phyloP scores from a whole-genome alignment of 2,329 filamentous ascomycete species.

The Aspergillus ochraceoroseus region DNA sequence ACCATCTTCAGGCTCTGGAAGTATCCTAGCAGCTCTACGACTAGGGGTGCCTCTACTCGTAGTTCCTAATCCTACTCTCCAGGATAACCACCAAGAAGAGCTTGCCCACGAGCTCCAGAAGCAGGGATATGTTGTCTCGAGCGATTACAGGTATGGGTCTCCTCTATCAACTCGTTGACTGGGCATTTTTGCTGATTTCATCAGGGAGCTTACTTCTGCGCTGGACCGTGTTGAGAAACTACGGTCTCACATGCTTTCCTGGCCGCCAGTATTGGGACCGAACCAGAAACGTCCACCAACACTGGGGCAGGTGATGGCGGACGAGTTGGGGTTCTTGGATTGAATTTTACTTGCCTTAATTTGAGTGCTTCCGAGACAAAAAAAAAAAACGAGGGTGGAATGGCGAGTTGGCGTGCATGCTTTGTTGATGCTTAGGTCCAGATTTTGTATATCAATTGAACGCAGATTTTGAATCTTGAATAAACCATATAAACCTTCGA shows the following conservation, averaged over 20 bases:
- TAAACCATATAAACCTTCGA: too few relatives aligned
- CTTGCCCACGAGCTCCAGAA: slow-evolving; percentile 70
- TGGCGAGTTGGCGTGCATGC: too few relatives aligned
- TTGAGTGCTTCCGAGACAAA: too few relatives aligned
- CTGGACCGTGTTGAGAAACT: slow-evolving; percentile 49
- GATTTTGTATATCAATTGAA: too few relatives aligned
- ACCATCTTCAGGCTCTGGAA: slow-evolving; percentile 66
- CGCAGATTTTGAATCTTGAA: too few relatives aligned
- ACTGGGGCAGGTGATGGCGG: slow-evolving; percentile 51
- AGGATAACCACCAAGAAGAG: slow-evolving; percentile 89
- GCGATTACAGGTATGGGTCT: slow-evolving; percentile 56
- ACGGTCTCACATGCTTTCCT: slow-evolving; percentile 41
- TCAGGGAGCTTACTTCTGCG: slow-evolving; percentile 48
- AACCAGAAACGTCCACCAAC: slow-evolving; percentile 42
- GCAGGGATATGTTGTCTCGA: slow-evolving; percentile 72
- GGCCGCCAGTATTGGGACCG: slow-evolving; percentile 50
- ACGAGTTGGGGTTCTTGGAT: slow-evolving; percentile 55
- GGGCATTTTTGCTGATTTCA: too few relatives aligned
- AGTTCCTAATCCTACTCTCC: slow-evolving; percentile 74
- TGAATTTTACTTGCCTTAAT: slow-evolving; percentile 24
- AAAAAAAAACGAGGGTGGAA: too few relatives aligned
- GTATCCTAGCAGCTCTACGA: slow-evolving; percentile 76
- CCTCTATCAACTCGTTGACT: slow-evolving; percentile 14
- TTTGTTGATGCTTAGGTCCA: too few relatives aligned
- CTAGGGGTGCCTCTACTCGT: slow-evolving; percentile 74